Base-by-base conservation (phyloP, 2,329 filamentous ascomycete species). In the Lanzia echinophila region DNA sequence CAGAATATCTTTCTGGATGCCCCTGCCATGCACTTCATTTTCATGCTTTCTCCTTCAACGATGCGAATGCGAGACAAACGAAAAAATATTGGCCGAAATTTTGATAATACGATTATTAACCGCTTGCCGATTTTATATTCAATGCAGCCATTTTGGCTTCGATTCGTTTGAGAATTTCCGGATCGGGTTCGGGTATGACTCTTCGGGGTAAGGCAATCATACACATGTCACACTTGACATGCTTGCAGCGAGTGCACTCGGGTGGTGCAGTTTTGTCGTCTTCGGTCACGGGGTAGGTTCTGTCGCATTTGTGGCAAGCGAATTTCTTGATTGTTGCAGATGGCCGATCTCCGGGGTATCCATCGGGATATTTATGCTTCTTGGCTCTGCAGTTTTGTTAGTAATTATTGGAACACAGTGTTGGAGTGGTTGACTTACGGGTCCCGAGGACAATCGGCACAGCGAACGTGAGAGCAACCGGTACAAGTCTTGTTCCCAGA, bases 401-500 rank as follows among this genome's bases (percentile, higher is more conserved):
- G 60, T 54, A 8, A 2, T 22, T 17, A 7, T n/a, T 2, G 7
- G 17, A 4, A 2, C 20, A 12, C 15, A 22, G 8, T 32, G 17
- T 42, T 12, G 19, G 5, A 33, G 17, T 17, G 20, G 13, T 19
- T 24, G 33, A 83, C 86, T 69, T 79, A 90, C 78, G 89, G 89
- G 64, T 90, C 84, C 62, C 89, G 78, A 28, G 88, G 88, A 68
- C 90, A 95, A 66, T 86, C 86, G 38, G 83, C 88, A 73, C 90
- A 95, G 51, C 88, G 83, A 49, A 77, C 69, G 69, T 95, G 90
- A 28, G 76, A 72, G 69, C 90, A 95, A 38, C 75, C 75, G 7
- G 75, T 70, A 68, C 90, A 95, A 66, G 79, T 72, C 56, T 84
- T 88, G 56, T 70, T 74, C 32, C 77, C 74, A 6, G 75, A 65